Percentiles rank a stretch among this genome's conserved stretches.
These are phyloP conservation scores for Penicillium soppii DNA, from an alignment of 495 filamentous ascomycete species.

Conservation along the genomic window DNA sequence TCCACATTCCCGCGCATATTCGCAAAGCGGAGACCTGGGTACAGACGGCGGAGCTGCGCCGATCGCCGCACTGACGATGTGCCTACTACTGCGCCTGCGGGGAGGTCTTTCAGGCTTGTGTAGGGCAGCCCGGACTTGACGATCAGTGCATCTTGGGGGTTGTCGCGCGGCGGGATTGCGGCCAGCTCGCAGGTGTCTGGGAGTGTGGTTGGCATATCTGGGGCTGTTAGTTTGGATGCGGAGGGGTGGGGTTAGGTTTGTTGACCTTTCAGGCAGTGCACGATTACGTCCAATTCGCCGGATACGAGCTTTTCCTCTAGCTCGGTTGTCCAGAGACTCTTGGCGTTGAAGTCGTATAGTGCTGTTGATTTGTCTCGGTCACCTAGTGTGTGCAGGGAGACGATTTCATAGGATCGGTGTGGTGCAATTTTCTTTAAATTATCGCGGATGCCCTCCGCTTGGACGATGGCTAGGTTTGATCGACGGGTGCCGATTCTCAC, in stretches of 20 bases:
- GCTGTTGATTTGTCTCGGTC: slow-evolving; percentile 74
- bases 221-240: background rate
- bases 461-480: slow-evolving; percentile 67
- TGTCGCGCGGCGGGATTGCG: slow-evolving; percentile 63
- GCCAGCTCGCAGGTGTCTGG: slow-evolving; percentile 40
- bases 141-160: slow-evolving; percentile 36
- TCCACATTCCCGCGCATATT: slow-evolving; percentile 80
- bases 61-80: slow-evolving; percentile 75
- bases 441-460: slow-evolving; percentile 62
- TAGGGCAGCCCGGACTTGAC: slow-evolving; percentile 37
- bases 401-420: slow-evolving; percentile 56
- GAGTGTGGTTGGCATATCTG: background rate
- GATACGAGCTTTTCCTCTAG: slow-evolving; percentile 68
- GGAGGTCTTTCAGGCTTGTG: slow-evolving; percentile 61
- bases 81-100: slow-evolving; percentile 68
- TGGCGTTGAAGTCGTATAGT: slow-evolving; percentile 72
- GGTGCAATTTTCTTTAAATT: slow-evolving; percentile 56
- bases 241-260: background rate
- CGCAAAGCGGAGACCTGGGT: slow-evolving; percentile 64
- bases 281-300: slow-evolving; percentile 70
- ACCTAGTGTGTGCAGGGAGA: slow-evolving; percentile 62
- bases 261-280: slow-evolving; percentile 76
- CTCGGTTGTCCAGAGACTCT: slow-evolving; percentile 85
- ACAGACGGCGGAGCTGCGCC: slow-evolving; percentile 66
- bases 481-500: slow-evolving; percentile 64